phyloP scores from a whole-genome alignment of 148 eudicot species.

The Fagopyrum esculentum region DNA sequence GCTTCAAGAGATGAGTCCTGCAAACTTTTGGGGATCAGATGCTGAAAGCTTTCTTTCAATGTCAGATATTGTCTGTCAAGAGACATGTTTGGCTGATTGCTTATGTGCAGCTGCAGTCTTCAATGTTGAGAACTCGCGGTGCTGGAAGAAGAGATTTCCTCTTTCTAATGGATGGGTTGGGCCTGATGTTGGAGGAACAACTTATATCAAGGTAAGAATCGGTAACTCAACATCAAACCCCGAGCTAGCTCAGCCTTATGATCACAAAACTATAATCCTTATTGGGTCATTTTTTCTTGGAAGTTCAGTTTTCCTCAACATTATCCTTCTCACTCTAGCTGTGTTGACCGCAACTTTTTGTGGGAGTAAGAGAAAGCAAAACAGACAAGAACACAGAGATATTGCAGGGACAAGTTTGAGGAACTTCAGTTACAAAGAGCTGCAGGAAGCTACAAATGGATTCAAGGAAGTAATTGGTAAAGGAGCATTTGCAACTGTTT shows the following conservation, averaged over 20 bases:
- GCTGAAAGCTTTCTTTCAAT: slow-evolving; percentile 13
- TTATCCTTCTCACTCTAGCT: slow-evolving; percentile 14
- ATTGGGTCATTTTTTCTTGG: slow-evolving; percentile 17
- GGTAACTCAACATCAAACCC: background rate
- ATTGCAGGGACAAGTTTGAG: slow-evolving; percentile 10
- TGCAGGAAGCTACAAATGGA: slow-evolving; percentile 20
- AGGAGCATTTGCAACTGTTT: slow-evolving; percentile 30
- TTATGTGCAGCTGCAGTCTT: slow-evolving; percentile 36
- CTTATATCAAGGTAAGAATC: slow-evolving; percentile 20
- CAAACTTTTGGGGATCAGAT: slow-evolving; percentile 27
- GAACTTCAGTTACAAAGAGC: slow-evolving; percentile 25
- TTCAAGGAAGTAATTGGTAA: slow-evolving; percentile 27
- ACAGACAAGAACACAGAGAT: background rate
- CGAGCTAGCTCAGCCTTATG: background rate
- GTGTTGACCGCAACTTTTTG: slow-evolving; percentile 13
- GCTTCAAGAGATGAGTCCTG: slow-evolving; percentile 15
- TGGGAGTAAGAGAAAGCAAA: slow-evolving; percentile 3
- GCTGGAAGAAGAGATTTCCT: slow-evolving; percentile 30
- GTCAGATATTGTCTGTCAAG: slow-evolving; percentile 21
- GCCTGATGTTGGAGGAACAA: background rate
- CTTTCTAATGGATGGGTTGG: slow-evolving; percentile 22
- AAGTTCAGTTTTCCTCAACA: slow-evolving; percentile 20
- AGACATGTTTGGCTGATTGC: slow-evolving; percentile 38
- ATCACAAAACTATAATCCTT: background rate
- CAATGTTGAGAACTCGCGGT: background rate